Evolutionary conservation across 805 yeast genomes (phyloP).

Genomic region (Candida rishiriensis): DNA sequence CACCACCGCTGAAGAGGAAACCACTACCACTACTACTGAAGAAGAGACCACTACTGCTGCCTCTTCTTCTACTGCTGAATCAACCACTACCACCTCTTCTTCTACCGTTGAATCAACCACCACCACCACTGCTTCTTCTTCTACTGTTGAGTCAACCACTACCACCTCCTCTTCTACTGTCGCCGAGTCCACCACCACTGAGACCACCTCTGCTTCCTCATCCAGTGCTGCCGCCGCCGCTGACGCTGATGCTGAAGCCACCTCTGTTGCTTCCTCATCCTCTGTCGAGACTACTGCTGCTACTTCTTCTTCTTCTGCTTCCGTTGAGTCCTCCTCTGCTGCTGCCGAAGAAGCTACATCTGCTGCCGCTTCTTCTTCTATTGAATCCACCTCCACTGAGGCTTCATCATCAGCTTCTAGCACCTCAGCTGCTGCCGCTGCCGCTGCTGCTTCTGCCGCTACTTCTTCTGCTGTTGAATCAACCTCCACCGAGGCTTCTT

Average conservation of each 20-base stretch:
- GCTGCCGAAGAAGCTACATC: too few species aligned
- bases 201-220: too few species aligned
- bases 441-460: too few species aligned
- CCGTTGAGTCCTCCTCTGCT: conserved; percentile 7
- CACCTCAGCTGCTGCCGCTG: too few species aligned
- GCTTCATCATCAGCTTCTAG: too few species aligned
- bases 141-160: not conserved
- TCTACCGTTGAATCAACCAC: not conserved
- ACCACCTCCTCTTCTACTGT: conserved; percentile 8
- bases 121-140: not conserved
- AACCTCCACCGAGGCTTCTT: not conserved
- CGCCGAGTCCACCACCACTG: too few species aligned
- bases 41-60: conserved; percentile 3
- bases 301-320: conserved; percentile 13
- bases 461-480: not conserved
- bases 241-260: not conserved
- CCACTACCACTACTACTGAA: not conserved
- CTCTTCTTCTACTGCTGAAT: not conserved
- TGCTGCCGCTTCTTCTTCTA: too few species aligned
- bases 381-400: not conserved
- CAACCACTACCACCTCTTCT: conserved; percentile 1
- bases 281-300: conserved; percentile 2
- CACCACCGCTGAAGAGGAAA: conserved; percentile 3
- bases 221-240: too few species aligned
- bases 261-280: not conserved